phyloP scores from a whole-genome alignment of 2,329 filamentous ascomycete genomes.

The Diaporthe sp. region DNA sequence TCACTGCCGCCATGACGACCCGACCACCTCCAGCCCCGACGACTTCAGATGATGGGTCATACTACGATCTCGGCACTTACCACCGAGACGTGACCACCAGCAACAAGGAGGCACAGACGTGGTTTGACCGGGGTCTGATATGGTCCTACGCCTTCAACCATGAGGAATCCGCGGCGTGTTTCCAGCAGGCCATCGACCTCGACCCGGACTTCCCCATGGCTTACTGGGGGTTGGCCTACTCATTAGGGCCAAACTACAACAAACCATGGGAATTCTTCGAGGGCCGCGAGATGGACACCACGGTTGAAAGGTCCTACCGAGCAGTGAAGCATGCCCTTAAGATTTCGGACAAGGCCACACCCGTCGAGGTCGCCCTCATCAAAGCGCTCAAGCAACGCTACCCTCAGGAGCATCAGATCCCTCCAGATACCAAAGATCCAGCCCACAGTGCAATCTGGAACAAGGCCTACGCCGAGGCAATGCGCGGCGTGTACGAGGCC shows the following conservation, averaged over 20 bases:
- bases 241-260: constrained; percentile 80
- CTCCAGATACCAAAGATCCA: constrained; percentile 55
- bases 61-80: constrained; percentile 73
- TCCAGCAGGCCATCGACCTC: constrained; percentile 64
- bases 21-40: constrained; percentile 24
- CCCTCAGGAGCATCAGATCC: constrained; percentile 48
- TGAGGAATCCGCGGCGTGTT: constrained; percentile 74
- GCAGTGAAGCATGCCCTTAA: constrained; percentile 44
- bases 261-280: constrained; percentile 82
- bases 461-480: constrained; percentile 67
- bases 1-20: neutral
- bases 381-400: constrained; percentile 71
- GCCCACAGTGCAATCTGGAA: constrained; percentile 60
- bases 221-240: constrained; percentile 77
- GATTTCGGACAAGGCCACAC: constrained; percentile 46
- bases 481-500: constrained; percentile 48
- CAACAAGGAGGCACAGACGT: constrained; percentile 64
- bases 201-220: constrained; percentile 70
- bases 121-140: constrained; percentile 79
- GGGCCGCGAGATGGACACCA: constrained; percentile 63
- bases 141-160: constrained; percentile 85
- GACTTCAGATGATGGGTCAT: constrained; percentile 44
- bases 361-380: constrained; percentile 71
- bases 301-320: constrained; percentile 51
- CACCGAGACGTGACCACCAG: constrained; percentile 64